Conservation (phyloP, 225 moss, liverwort and hornwort species). For the Bryum argenteum region DNA sequence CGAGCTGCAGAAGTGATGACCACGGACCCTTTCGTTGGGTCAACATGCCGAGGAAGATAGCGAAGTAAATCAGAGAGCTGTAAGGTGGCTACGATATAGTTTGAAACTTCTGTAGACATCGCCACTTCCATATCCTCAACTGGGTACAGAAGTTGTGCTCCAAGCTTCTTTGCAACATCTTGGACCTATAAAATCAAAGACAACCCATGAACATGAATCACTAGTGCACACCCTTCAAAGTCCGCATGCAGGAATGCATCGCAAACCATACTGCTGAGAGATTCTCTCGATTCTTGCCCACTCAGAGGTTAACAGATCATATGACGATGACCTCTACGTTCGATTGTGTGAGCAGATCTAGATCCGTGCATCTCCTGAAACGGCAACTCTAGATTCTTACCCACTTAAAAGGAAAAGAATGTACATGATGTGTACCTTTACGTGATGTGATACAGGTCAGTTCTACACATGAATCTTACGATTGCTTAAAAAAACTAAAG, state of each 20-base stretch:
- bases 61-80: conserved; percentile 74
- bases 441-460: too few species aligned
- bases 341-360: too few species aligned
- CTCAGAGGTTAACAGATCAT: not conserved
- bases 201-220: not conserved
- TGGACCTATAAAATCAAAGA: conserved; percentile 62
- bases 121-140: conserved; percentile 66
- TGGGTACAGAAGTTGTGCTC: conserved; percentile 64
- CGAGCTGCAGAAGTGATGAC: conserved; percentile 77
- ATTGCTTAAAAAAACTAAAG: too few species aligned
- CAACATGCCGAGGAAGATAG: conserved; percentile 64
- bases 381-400: too few species aligned
- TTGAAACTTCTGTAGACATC: conserved; percentile 86
- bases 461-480: too few species aligned
- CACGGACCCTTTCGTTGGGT: conserved; percentile 79
- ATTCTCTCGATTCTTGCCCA: not conserved
- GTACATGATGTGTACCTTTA: too few species aligned
- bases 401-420: too few species aligned
- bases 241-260: not conserved
- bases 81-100: conserved; percentile 74
- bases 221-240: not conserved
- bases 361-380: too few species aligned
- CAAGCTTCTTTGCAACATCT: conserved; percentile 78
- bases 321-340: not conserved
- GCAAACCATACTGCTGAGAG: not conserved